Conservation (phyloP, 345 rosid genomes). For the Corchorus capsularis region DNA sequence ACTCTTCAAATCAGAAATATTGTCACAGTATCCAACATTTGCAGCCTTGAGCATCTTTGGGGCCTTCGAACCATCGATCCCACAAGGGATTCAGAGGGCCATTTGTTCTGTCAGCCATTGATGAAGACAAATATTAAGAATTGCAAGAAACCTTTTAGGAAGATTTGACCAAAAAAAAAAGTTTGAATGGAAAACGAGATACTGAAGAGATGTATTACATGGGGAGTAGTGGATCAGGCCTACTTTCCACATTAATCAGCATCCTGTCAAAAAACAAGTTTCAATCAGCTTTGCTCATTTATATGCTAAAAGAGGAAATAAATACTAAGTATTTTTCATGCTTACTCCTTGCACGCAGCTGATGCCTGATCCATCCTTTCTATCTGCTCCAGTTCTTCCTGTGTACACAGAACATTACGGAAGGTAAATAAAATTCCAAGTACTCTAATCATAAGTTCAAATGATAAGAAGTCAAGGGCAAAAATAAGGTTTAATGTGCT, state of each 20-base stretch:
- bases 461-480: not conserved
- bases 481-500: not conserved
- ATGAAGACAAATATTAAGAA: slow-evolving; percentile 3
- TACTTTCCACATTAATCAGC: slow-evolving; percentile 50
- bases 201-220: slow-evolving; percentile 39
- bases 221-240: slow-evolving; percentile 78
- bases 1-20: slow-evolving; percentile 19
- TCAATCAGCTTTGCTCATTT: slow-evolving; percentile 2
- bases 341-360: slow-evolving; percentile 75
- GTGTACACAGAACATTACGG: slow-evolving; percentile 15
- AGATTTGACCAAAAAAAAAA: not conserved
- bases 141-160: not conserved
- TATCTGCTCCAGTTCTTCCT: slow-evolving; percentile 83
- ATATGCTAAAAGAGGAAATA: not conserved
- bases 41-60: slow-evolving; percentile 64
- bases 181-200: not conserved
- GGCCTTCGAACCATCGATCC: slow-evolving; percentile 94
- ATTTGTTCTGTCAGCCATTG: slow-evolving; percentile 52
- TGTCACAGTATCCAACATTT: slow-evolving; percentile 69
- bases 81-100: slow-evolving; percentile 69
- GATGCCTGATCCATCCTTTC: slow-evolving; percentile 75
- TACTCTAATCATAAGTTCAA: not conserved
- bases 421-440: not conserved
- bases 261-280: slow-evolving; percentile 43
- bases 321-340: not conserved